A percentile compares a stretch with the other conserved stretches of the same genome.
These are phyloP conservation scores for Peziza echinospora DNA, from an alignment of 495 filamentous ascomycete genomes.

Conservation along the genomic window DNA sequence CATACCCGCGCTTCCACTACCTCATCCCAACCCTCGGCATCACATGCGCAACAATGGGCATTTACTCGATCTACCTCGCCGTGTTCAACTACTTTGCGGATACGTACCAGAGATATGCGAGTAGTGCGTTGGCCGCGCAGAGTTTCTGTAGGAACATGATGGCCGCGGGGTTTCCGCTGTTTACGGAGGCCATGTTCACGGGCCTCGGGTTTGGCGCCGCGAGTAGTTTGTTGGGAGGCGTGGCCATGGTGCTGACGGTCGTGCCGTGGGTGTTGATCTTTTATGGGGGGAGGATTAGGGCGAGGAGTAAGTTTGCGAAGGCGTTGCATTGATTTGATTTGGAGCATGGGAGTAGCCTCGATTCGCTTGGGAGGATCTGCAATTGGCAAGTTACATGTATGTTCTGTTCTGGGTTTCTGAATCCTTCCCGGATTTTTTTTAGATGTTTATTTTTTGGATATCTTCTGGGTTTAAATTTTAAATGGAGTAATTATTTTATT, in stretches of 20 bases:
- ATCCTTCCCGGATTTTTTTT: too few relatives aligned
- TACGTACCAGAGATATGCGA: conserved; percentile 64
- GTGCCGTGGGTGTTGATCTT: conserved; percentile 77
- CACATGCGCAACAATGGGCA: conserved; percentile 60
- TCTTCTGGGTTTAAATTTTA: too few relatives aligned
- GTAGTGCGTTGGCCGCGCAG: conserved; percentile 73
- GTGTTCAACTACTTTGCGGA: conserved; percentile 94
- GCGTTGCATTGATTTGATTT: too few relatives aligned
- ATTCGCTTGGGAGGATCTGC: too few relatives aligned
- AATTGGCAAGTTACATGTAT: too few relatives aligned
- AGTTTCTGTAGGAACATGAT: conserved; percentile 67
- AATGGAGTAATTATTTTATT: too few relatives aligned
- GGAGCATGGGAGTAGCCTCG: too few relatives aligned
- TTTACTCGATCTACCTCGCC: conserved; percentile 71
- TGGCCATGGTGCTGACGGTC: conserved; percentile 45
- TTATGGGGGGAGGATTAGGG: conserved; percentile 57
- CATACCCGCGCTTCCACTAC: conserved; percentile 46
- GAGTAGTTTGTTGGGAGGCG: conserved; percentile 51
- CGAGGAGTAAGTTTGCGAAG: conserved; percentile 53
- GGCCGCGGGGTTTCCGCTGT: conserved; percentile 61
- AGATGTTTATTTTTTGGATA: too few relatives aligned
- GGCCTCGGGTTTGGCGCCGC: conserved; percentile 52
- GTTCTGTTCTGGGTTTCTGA: too few relatives aligned
- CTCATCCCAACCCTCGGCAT: conserved; percentile 54
- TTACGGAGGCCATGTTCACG: conserved; percentile 48